Evolutionary conservation across 2,329 filamentous ascomycete genomes (phyloP).

Genomic region (Penicillium paneum): DNA sequence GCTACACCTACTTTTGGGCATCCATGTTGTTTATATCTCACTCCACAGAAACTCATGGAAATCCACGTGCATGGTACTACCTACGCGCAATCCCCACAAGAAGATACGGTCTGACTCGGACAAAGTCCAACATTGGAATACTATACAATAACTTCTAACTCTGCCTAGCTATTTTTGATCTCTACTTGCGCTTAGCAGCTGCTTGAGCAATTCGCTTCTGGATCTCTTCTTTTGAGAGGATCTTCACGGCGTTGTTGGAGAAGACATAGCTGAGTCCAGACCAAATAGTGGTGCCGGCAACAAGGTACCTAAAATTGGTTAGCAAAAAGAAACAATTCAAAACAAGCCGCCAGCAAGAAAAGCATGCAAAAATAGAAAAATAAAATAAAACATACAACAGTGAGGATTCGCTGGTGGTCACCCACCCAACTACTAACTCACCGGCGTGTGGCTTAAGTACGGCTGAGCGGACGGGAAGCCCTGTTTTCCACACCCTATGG

Average conservation of each 20-base stretch:
- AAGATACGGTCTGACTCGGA: background rate
- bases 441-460: constrained; percentile 50
- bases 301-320: constrained; percentile 62
- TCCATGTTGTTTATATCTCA: background rate
- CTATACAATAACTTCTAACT: background rate
- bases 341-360: background rate
- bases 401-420: constrained; percentile 49
- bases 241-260: constrained; percentile 87
- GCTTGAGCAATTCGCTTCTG: constrained; percentile 36
- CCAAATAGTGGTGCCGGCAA: constrained; percentile 87
- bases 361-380: background rate
- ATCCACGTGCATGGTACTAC: background rate
- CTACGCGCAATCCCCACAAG: background rate
- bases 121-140: background rate
- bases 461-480: constrained; percentile 50
- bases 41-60: background rate
- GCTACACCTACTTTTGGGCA: background rate
- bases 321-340: background rate
- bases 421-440: constrained; percentile 49
- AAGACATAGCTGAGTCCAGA: constrained; percentile 90
- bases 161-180: background rate
- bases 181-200: constrained; percentile 24
- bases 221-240: constrained; percentile 55
- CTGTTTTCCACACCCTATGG: constrained; percentile 49
- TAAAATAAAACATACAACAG: constrained; percentile 39